Conservation (phyloP, 2,329 filamentous ascomycete genomes). For the Penicillium glabrum region DNA sequence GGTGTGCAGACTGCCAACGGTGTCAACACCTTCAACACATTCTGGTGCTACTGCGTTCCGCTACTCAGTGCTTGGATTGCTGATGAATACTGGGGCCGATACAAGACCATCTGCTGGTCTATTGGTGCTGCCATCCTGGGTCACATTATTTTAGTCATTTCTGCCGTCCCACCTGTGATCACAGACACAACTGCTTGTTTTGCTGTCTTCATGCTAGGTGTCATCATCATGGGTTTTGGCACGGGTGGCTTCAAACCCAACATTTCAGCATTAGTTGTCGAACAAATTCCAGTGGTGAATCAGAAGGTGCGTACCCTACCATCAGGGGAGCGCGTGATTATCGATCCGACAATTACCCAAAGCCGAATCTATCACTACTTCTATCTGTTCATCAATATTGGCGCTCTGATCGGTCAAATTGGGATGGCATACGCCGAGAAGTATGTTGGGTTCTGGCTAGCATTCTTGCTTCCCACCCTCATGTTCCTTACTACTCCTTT, state of each 20-base stretch:
- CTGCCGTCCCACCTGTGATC: slow-evolving; percentile 65
- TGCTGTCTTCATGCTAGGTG: slow-evolving; percentile 62
- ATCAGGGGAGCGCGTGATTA: slow-evolving; percentile 66
- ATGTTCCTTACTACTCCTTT: slow-evolving; percentile 64
- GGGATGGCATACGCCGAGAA: slow-evolving; percentile 73
- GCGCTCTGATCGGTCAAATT: slow-evolving; percentile 62
- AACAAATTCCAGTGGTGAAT: slow-evolving; percentile 63
- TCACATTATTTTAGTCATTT: slow-evolving; percentile 65
- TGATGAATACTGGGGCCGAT: slow-evolving; percentile 69
- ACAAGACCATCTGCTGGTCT: slow-evolving; percentile 68
- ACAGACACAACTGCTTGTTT: slow-evolving; percentile 59
- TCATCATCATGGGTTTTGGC: slow-evolving; percentile 69
- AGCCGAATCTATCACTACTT: slow-evolving; percentile 69
- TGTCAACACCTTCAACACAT: slow-evolving; percentile 53
- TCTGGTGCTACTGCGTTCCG: slow-evolving; percentile 63
- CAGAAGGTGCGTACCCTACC: slow-evolving; percentile 57
- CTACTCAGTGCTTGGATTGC: slow-evolving; percentile 61
- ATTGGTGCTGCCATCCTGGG: slow-evolving; percentile 64
- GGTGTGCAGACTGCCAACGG: slow-evolving; percentile 55
- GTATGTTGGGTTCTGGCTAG: slow-evolving; percentile 73
- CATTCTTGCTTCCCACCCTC: slow-evolving; percentile 66
- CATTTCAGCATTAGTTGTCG: slow-evolving; percentile 69
- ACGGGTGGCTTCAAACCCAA: slow-evolving; percentile 83
- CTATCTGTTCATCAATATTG: slow-evolving; percentile 70
- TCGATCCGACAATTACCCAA: slow-evolving; percentile 68